Conservation (phyloP, 2,329 filamentous ascomycete species). For the Penicillium sp. region DNA sequence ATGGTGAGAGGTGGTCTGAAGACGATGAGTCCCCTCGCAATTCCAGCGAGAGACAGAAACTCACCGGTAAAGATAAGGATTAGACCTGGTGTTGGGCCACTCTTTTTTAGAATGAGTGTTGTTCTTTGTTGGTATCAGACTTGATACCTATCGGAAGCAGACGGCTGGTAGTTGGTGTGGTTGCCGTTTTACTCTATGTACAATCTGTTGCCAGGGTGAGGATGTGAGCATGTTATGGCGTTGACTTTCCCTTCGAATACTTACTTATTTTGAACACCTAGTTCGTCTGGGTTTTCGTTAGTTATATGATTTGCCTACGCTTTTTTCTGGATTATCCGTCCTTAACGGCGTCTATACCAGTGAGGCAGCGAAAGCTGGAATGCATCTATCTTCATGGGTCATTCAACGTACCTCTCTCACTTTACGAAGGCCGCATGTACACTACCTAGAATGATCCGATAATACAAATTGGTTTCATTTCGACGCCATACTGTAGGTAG, state of each 20-base stretch:
- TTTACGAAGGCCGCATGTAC: not conserved
- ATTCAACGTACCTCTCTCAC: not conserved
- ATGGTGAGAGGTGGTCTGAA: constrained; percentile 78
- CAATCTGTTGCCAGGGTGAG: constrained; percentile 9
- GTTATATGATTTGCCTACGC: constrained; percentile 7
- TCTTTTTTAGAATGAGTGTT: not conserved
- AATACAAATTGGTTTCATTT: not conserved
- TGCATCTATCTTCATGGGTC: not conserved
- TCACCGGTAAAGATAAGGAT: constrained; percentile 45
- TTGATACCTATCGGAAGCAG: not conserved
- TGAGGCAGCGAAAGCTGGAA: not conserved
- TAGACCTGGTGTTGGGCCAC: not conserved
- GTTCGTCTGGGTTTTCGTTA: constrained; percentile 13
- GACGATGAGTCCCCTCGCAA: constrained; percentile 54
- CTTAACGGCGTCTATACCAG: not conserved
- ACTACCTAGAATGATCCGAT: not conserved
- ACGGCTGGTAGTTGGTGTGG: not conserved
- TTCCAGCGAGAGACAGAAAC: constrained; percentile 50
- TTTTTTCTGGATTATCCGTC: constrained; percentile 1
- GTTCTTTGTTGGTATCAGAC: not conserved
- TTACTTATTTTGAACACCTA: constrained; percentile 12
- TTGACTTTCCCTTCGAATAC: constrained; percentile 16
- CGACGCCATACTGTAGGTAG: not conserved
- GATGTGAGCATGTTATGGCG: constrained; percentile 26
- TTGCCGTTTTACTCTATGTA: constrained; percentile 1